A percentile compares a stretch with the other conserved stretches of the same genome.
phyloP scores from a whole-genome alignment of 2,329 filamentous ascomycete species.

The Talaromyces sp. region DNA sequence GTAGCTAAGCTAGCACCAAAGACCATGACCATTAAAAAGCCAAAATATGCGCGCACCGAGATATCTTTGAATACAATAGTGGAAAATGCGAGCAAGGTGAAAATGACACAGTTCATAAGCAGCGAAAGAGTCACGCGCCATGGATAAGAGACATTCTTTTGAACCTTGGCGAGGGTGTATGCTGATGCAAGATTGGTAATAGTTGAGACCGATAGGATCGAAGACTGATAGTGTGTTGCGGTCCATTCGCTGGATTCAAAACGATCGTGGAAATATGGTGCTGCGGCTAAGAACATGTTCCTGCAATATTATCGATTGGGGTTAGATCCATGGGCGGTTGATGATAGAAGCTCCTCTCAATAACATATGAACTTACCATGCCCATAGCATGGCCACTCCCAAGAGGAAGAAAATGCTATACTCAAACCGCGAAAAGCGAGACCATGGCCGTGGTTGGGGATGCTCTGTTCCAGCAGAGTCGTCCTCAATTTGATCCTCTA shows the following conservation, averaged over 20 bases:
- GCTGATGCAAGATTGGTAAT: constrained; percentile 78
- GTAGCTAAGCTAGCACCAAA: constrained; percentile 77
- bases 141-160: constrained; percentile 82
- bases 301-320: constrained; percentile 36
- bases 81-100: constrained; percentile 76
- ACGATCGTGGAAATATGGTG: constrained; percentile 86
- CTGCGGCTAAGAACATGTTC: constrained; percentile 98
- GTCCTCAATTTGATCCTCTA: constrained; percentile 31
- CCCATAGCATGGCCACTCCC: constrained; percentile 95
- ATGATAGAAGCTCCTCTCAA: background rate
- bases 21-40: constrained; percentile 81
- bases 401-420: constrained; percentile 84
- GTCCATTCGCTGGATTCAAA: constrained; percentile 74
- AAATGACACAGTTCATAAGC: constrained; percentile 74
- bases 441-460: constrained; percentile 9
- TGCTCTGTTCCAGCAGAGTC: constrained; percentile 33
- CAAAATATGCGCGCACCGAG: constrained; percentile 70
- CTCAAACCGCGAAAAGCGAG: constrained; percentile 76
- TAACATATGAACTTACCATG: constrained; percentile 67
- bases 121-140: constrained; percentile 80
- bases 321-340: background rate
- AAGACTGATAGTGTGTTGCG: constrained; percentile 81
- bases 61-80: constrained; percentile 69
- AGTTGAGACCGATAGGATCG: constrained; percentile 84
- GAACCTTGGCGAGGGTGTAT: constrained; percentile 75